These are phyloP conservation scores for Saraca asoca DNA, from an alignment of 331 rosid genomes.

Conservation along the genomic window DNA sequence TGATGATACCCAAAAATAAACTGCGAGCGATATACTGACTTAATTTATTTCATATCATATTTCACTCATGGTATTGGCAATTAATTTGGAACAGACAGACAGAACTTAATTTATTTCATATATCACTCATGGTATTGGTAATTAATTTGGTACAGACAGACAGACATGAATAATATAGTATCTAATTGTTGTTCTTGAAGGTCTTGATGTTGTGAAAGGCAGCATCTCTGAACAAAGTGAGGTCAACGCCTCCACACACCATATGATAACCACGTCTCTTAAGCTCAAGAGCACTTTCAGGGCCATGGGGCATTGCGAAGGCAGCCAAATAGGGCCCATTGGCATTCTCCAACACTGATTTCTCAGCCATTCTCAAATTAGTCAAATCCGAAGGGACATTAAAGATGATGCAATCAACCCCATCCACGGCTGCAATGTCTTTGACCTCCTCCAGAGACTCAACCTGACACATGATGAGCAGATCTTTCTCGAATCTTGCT, in stretches of 20 bases:
- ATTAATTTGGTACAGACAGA: slow-evolving; percentile 45
- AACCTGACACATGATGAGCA: neutral
- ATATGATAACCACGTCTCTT: slow-evolving; percentile 11
- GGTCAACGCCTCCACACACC: neutral
- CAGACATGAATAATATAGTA: slow-evolving; percentile 33
- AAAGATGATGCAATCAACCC: slow-evolving; percentile 1
- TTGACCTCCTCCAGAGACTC: neutral
- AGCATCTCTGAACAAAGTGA: slow-evolving; percentile 15
- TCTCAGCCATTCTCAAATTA: neutral
- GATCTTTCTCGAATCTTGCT: neutral
- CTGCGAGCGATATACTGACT: too few relatives aligned
- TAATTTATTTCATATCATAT: too few relatives aligned
- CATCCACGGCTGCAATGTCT: neutral
- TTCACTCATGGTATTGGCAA: too few relatives aligned
- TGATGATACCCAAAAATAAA: too few relatives aligned
- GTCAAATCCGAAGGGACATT: neutral
- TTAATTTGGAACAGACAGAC: slow-evolving; percentile 45
- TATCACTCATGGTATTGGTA: too few relatives aligned
- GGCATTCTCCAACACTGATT: neutral
- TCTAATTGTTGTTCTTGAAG: neutral
- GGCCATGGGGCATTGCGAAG: neutral
- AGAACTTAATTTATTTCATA: too few relatives aligned
- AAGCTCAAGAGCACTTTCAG: neutral
- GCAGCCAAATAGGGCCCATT: neutral
- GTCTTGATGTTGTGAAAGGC: neutral